These are phyloP conservation scores for Zygosaccharomyces sapae DNA, from an alignment of 1,139 yeast genomes.

Conservation along the genomic window DNA sequence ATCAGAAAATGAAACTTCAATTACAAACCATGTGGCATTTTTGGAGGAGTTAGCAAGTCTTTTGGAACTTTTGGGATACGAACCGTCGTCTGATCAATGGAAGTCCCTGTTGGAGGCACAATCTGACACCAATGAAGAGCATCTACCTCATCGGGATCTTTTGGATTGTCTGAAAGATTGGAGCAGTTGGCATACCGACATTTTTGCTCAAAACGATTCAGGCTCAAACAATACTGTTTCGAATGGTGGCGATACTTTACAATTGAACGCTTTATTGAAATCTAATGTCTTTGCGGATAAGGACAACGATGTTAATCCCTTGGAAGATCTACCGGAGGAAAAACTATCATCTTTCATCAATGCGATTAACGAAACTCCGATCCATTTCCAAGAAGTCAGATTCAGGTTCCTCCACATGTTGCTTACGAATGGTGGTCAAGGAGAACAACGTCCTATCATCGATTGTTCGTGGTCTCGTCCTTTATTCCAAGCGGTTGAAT, in stretches of 20 bases:
- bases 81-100: constrained; percentile 15
- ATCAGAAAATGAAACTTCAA: constrained; percentile 23
- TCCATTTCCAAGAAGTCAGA: constrained; percentile 50
- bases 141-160: constrained; percentile 40
- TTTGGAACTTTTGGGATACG: constrained; percentile 12
- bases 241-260: constrained; percentile 21
- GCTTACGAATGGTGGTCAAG: constrained; percentile 30
- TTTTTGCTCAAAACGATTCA: constrained; percentile 34
- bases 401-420: constrained; percentile 42
- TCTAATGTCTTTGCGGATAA: constrained; percentile 29
- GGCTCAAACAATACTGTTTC: constrained; percentile 8
- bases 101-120: constrained; percentile 17
- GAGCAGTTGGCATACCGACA: constrained; percentile 40
- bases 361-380: constrained; percentile 34
- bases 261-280: constrained; percentile 32
- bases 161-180: constrained; percentile 41
- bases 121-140: too few species aligned
- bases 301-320: constrained; percentile 12
- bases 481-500: constrained; percentile 32
- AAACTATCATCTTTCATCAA: constrained; percentile 37
- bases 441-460: constrained; percentile 33
- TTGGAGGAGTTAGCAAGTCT: constrained; percentile 13
- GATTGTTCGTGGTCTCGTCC: constrained; percentile 34
- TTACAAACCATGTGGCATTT: constrained; percentile 13
- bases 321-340: constrained; percentile 26